Percentiles rank a stretch among this genome's conserved stretches.
Conservation (phyloP, 1,284 basidiomycete species). For the Leccinum huronense region DNA sequence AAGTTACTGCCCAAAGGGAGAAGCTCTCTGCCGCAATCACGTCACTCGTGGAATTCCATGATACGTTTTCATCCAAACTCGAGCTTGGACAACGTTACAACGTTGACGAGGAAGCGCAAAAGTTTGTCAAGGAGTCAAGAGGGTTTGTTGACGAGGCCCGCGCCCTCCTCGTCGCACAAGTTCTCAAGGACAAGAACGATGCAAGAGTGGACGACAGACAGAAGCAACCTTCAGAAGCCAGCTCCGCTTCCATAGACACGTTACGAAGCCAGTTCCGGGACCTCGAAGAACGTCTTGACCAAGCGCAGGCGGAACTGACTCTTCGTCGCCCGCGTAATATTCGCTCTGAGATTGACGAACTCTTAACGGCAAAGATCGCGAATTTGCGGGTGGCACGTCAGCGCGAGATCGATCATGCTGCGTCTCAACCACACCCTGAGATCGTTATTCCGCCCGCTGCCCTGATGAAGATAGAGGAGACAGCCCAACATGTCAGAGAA, state of each 20-base stretch:
- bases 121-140: constrained; percentile 30
- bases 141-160: constrained; percentile 29
- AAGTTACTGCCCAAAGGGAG: constrained; percentile 25
- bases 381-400: constrained; percentile 26
- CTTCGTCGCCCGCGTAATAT: constrained; percentile 25
- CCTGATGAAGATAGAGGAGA: constrained; percentile 23
- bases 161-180: constrained; percentile 23
- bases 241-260: constrained; percentile 5
- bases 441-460: constrained; percentile 24
- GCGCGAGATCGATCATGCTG: constrained; percentile 22
- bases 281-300: constrained; percentile 34
- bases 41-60: constrained; percentile 27
- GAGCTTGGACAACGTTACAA: constrained; percentile 34
- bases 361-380: constrained; percentile 22
- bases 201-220: constrained; percentile 4
- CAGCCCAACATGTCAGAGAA: constrained; percentile 17
- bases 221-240: background rate
- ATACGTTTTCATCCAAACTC: constrained; percentile 22
- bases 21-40: constrained; percentile 30
- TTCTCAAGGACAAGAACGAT: constrained; percentile 21
- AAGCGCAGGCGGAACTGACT: constrained; percentile 33
- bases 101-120: constrained; percentile 20
- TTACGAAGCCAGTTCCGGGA: constrained; percentile 23
- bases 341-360: constrained; percentile 23
- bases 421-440: constrained; percentile 18